phyloP scores from a whole-genome alignment of 345 rosid genomes.

The Draba incana region DNA sequence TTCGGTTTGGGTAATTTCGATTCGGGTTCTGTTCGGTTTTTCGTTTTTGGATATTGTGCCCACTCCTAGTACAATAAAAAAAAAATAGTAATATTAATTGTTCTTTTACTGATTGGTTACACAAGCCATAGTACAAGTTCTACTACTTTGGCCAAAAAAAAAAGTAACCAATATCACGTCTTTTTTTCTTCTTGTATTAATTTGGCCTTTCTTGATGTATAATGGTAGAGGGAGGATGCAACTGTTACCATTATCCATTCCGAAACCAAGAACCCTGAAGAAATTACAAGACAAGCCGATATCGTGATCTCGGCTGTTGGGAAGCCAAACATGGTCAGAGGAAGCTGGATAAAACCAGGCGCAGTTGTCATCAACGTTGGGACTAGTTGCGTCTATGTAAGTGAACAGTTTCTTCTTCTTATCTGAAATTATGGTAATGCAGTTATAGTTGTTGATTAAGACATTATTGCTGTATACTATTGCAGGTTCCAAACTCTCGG shows the following conservation, averaged over 20 bases:
- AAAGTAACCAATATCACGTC: no score
- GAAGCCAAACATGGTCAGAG: slow-evolving; percentile 78
- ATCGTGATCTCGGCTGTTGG: slow-evolving; percentile 83
- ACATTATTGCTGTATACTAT: neutral
- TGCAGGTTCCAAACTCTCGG: slow-evolving; percentile 58
- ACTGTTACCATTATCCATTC: slow-evolving; percentile 77
- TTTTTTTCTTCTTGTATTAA: neutral
- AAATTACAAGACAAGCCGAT: slow-evolving; percentile 75
- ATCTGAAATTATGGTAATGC: no score
- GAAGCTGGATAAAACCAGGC: slow-evolving; percentile 88
- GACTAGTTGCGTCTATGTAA: slow-evolving; percentile 75
- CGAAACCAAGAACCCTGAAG: slow-evolving; percentile 75
- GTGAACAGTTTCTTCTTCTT: neutral
- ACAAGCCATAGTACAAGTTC: no score
- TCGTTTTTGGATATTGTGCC: no score
- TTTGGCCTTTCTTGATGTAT: neutral
- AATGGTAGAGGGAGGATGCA: slow-evolving; percentile 75
- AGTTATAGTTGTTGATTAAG: neutral
- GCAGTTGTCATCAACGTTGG: slow-evolving; percentile 88
- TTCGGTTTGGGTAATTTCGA: no score
- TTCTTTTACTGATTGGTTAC: no score
- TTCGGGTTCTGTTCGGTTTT: no score
- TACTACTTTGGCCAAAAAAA: no score
- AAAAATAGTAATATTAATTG: no score
- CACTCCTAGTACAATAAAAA: no score